phyloP scores from a whole-genome alignment of 2,329 filamentous ascomycete genomes.

The Cladophialophora immunda region DNA sequence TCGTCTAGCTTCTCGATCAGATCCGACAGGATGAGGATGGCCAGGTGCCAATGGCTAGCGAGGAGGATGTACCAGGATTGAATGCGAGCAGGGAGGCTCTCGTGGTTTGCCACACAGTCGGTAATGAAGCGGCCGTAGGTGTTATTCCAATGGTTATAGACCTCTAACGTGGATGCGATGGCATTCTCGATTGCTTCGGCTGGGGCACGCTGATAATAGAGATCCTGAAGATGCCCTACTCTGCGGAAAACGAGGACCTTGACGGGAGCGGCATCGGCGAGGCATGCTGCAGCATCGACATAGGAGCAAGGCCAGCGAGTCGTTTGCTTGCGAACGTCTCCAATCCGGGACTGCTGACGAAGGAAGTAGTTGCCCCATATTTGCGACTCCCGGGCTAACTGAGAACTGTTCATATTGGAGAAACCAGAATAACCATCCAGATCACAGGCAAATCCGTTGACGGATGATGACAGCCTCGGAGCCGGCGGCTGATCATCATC shows the following conservation, averaged over 20 bases:
- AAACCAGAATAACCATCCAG: slow-evolving; percentile 30
- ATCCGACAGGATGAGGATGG: slow-evolving; percentile 64
- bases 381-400: slow-evolving; percentile 32
- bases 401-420: slow-evolving; percentile 14
- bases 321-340: slow-evolving; percentile 40
- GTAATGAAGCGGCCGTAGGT: slow-evolving; percentile 62
- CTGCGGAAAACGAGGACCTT: slow-evolving; percentile 68
- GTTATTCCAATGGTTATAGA: slow-evolving; percentile 65
- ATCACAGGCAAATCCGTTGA: slow-evolving; percentile 14
- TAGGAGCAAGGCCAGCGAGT: slow-evolving; percentile 66
- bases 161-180: slow-evolving; percentile 57
- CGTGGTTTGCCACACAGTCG: slow-evolving; percentile 61
- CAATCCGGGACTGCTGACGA: slow-evolving; percentile 24
- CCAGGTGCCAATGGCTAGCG: slow-evolving; percentile 67
- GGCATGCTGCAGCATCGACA: slow-evolving; percentile 58
- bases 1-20: slow-evolving; percentile 61
- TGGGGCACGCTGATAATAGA: slow-evolving; percentile 53
- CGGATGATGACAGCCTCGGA: slow-evolving; percentile 16
- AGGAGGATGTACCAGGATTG: slow-evolving; percentile 69
- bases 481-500: slow-evolving; percentile 9
- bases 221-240: slow-evolving; percentile 64
- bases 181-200: slow-evolving; percentile 57
- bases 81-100: slow-evolving; percentile 60
- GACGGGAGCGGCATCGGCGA: slow-evolving; percentile 64
- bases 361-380: slow-evolving; percentile 54